phyloP scores from a whole-genome alignment of 176 grass and related monocot genomes.

The Chrysopogon serrulatus region DNA sequence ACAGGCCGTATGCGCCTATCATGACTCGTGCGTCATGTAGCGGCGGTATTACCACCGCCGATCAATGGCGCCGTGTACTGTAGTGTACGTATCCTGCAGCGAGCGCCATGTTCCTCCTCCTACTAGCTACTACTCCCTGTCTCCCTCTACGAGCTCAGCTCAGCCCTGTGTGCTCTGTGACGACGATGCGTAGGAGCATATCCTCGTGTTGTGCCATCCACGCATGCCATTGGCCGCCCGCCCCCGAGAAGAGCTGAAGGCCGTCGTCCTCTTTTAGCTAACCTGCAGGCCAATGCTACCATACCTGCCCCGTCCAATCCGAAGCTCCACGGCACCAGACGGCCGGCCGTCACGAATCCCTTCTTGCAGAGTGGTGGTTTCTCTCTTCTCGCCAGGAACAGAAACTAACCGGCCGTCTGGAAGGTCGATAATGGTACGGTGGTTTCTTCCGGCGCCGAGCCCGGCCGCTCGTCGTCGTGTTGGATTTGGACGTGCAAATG shows the following conservation, averaged over 20 bases:
- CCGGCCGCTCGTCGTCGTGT: not conserved
- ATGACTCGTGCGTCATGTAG: not conserved
- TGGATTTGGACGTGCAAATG: not conserved
- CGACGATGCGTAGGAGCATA: not conserved
- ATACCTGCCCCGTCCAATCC: not conserved
- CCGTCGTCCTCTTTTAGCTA: not conserved
- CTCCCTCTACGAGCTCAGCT: too few species aligned
- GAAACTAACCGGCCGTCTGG: not conserved
- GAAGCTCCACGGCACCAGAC: not conserved
- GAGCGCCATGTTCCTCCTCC: not conserved
- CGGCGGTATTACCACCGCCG: not conserved
- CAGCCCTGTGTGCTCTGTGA: not conserved
- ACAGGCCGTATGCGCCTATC: constrained; percentile 20
- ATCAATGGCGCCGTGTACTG: constrained; percentile 14
- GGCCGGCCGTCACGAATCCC: not conserved
- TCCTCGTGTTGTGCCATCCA: not conserved
- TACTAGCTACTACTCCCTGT: not conserved
- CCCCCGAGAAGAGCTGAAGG: not conserved
- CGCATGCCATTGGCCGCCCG: not conserved
- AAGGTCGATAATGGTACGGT: not conserved
- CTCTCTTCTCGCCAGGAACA: not conserved
- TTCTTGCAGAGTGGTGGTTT: not conserved
- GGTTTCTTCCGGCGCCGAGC: not conserved
- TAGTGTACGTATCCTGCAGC: not conserved
- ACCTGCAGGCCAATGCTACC: not conserved